A percentile compares a stretch with the other conserved stretches of the same genome.
Evolutionary conservation across 1,284 basidiomycete species (phyloP).

Genomic region (Sanghuangporus sanghuang): DNA sequence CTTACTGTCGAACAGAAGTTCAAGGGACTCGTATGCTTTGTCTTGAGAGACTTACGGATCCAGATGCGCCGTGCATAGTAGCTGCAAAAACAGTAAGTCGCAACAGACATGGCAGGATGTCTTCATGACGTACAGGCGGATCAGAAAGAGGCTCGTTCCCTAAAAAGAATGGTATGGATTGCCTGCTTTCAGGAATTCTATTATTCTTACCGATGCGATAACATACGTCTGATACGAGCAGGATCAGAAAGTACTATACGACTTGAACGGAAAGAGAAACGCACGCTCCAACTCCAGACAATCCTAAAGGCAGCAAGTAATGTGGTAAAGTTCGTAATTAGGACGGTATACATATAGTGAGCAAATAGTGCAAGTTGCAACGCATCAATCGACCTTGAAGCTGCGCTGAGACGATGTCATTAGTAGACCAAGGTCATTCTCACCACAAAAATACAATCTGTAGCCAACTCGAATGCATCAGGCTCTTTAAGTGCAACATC

Average conservation of each 20-base stretch:
- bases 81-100: neutral
- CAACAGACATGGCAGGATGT: neutral
- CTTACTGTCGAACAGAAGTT: neutral
- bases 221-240: neutral
- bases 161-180: neutral
- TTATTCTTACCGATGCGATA: neutral
- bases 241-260: neutral
- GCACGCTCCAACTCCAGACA: neutral
- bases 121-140: neutral
- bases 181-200: neutral
- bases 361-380: conserved; percentile 12
- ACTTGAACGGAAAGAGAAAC: neutral
- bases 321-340: neutral
- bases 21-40: neutral
- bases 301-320: neutral
- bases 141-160: neutral
- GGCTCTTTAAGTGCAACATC: neutral
- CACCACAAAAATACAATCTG: conserved; percentile 8
- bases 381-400: conserved; percentile 7
- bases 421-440: neutral
- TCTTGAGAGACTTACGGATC: neutral
- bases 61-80: neutral
- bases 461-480: neutral
- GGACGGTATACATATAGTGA: neutral
- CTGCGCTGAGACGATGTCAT: neutral